Base-by-base conservation (phyloP, 2,329 filamentous ascomycete genomes). In the Westerdykella sp. region DNA sequence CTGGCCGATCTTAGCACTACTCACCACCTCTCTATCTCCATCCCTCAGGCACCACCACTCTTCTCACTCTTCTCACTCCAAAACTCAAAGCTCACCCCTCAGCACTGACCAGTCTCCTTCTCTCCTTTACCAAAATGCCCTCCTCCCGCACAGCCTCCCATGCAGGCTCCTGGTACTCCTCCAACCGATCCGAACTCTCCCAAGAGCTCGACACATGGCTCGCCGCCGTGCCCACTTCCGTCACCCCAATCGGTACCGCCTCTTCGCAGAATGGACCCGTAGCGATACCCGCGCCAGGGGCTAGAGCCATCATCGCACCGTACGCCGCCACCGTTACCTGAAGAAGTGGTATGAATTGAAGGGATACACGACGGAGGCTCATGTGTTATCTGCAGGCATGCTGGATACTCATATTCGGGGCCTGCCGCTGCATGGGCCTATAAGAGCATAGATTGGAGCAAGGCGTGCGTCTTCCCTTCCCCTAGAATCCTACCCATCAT, bases 401-500 rank as follows among this genome's bases (percentile, higher is more conserved):
- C 93, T 46, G 93, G 93, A 48, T 98, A 95, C 70, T 73, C 79
- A 2, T 97, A 91, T 73, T 98, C 93, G 4, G 93, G 93, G 6
- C 80, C 83, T 32, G 91, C 88, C 54, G 93, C 93, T 35, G 93
- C 90, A 35, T 97, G 88, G 83, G 93, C 93, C 7, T 98, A 97
- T 71, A 93, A 87, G 68, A 79, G 80, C 6, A 81, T 95, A 39
- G 89, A 97, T 65, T 76, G 97, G 43, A 83, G 81, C 46, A 79
- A 80, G 48, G 84, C 83, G 79, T 83, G 67, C 64, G 76, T 65
- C 4, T 7, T 28, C 11, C 9, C 11, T 28, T 28, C 32, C 16
- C 15, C 7, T 12, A 6, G 2, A 39, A 12, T 15, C 14, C 14
- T 31, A n/a, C 14, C 13, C 18, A n/a, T 2, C n/a, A 18, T 23